These are phyloP conservation scores for Aspergillus vadensis DNA, from an alignment of 2,329 filamentous ascomycete genomes.

Conservation along the genomic window DNA sequence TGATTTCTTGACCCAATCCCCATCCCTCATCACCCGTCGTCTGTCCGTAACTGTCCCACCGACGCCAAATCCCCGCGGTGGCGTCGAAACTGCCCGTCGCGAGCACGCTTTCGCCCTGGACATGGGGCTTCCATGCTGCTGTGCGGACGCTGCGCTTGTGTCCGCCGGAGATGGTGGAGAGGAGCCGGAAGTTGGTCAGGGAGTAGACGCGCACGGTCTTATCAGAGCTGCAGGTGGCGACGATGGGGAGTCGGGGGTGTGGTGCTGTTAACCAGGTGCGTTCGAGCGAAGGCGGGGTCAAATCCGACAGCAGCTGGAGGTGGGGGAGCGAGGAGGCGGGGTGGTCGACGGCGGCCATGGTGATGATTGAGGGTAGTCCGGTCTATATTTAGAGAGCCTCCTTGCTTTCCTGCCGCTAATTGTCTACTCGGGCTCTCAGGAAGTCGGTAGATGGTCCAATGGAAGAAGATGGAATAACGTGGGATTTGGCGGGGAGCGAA, in stretches of 20 bases:
- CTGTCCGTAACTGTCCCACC: constrained; percentile 53
- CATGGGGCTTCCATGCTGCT: constrained; percentile 81
- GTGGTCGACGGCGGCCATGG: background rate
- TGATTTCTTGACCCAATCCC: constrained; percentile 20
- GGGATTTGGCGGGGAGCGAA: background rate
- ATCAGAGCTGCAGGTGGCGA: constrained; percentile 84
- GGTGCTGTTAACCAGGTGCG: constrained; percentile 85
- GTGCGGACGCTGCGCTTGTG: constrained; percentile 88
- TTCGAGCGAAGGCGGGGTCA: constrained; percentile 54
- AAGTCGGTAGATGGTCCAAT: too few species aligned
- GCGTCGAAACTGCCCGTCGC: constrained; percentile 94
- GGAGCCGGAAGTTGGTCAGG: constrained; percentile 74
- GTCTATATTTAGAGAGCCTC: background rate
- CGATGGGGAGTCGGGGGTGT: constrained; percentile 81
- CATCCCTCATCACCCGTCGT: background rate
- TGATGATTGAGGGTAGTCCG: constrained; percentile 4
- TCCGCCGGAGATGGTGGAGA: constrained; percentile 79
- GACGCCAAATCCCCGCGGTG: constrained; percentile 81
- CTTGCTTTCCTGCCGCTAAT: background rate
- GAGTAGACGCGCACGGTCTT: constrained; percentile 90
- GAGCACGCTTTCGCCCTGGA: constrained; percentile 69
- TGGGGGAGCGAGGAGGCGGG: constrained; percentile 27
- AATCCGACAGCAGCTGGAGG: constrained; percentile 49
- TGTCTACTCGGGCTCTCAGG: background rate
- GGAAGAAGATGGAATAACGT: too few species aligned